Conservation (phyloP, 148 eudicot species). For the Chenopodium quinoa region DNA sequence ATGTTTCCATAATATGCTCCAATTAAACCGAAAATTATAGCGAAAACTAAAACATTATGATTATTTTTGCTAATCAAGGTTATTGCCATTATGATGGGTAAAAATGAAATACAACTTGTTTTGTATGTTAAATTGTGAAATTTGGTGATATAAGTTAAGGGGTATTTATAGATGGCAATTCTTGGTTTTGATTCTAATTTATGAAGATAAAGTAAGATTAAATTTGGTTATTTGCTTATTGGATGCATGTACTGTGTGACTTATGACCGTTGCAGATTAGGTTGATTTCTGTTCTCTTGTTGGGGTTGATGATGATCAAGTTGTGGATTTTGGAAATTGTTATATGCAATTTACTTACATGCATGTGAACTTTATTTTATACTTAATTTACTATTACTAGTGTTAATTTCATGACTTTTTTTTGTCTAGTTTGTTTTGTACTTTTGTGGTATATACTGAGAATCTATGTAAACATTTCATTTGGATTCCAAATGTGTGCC, state of each 20-base stretch:
- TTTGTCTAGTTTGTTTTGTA: not conserved
- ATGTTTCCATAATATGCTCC: slow-evolving; percentile 20
- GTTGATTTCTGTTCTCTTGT: not conserved
- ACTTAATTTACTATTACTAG: not conserved
- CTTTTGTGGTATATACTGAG: not conserved
- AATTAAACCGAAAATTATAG: slow-evolving; percentile 6
- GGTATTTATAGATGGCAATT: slow-evolving; percentile 11
- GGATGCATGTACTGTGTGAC: slow-evolving; percentile 8
- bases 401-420: not conserved
- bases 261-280: not conserved
- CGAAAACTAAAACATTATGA: not conserved
- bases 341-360: not conserved
- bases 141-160: not conserved
- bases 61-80: not conserved
- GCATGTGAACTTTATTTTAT: not conserved
- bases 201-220: not conserved
- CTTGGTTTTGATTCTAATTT: not conserved
- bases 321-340: not conserved
- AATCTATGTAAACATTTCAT: not conserved
- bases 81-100: slow-evolving; percentile 13
- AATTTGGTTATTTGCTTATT: not conserved
- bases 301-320: not conserved
- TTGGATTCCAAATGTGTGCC: not conserved
- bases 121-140: not conserved
- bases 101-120: not conserved